Evolutionary conservation across 2,329 filamentous ascomycete species (phyloP), one percentile per base, ranked within the genome.

Genomic region (Fusarium piperis): DNA sequence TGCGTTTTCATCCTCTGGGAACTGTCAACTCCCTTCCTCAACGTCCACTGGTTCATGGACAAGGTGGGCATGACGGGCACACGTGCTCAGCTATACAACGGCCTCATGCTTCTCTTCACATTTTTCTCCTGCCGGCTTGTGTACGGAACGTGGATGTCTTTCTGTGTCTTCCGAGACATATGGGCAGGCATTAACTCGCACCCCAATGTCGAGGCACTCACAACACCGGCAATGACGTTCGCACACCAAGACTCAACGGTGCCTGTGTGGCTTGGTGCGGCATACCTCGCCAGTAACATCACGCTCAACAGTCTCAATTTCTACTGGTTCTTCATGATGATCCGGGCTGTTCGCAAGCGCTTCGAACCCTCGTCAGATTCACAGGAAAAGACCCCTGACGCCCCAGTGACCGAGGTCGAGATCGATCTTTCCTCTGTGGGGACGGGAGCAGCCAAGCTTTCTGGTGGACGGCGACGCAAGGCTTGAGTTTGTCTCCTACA

Each of bases 11-110:
- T 97, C 76, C 90, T 96, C 65, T 97, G 94, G 88, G 94, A 97
- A 81, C 88, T 97, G 39, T 95, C 93, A 28, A 93, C 92, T 6
- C 93, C 93, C 9, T 95, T 96, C 81, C 87, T 96, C 64, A 97
- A 97, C 79, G 88, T 95, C 78, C 94, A 97, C 85, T 97, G 94
- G 94, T 96, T 96, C 84, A 93, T 93, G 82, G 94, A 97, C 82
- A 97, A 97, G 84, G 84, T 95, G 65, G 88, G 90, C 76, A 90
- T 94, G 86, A 96, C 94, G 0, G 94, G 94, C 36, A 90, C 91
- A 20, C 86, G 85, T 59, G 81, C 89, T 26, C 94, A 96, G 83
- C 87, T 95, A 30, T 90, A 93, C 81, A 96, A 96, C 77, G 93
- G 93, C 74, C 85, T 94, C 68, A 77, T 89, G 63, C 88, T 96